Evolutionary conservation across 768 basidiomycete species (phyloP).

Genomic region (Leucogyrophana mollusca): DNA sequence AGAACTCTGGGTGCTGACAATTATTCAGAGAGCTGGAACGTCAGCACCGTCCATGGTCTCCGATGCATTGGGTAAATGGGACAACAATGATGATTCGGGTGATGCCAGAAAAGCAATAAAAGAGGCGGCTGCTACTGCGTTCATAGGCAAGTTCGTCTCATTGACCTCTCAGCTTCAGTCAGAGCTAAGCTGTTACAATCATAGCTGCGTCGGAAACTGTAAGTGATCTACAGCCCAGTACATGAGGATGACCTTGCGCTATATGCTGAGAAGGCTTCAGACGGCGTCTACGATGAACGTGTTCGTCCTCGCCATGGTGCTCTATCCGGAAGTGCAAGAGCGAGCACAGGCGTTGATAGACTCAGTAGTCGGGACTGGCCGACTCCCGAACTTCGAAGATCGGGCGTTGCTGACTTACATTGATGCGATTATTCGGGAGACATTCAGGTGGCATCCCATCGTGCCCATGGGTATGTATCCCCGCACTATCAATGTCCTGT

Average conservation of each 20-base stretch:
- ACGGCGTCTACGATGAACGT: constrained; percentile 24
- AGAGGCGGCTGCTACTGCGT: neutral
- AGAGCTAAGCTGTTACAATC: neutral
- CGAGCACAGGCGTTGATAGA: constrained; percentile 31
- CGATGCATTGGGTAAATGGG: neutral
- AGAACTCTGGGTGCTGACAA: neutral
- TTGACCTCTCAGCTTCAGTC: neutral
- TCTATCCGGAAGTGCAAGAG: constrained; percentile 25
- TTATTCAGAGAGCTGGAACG: constrained; percentile 2
- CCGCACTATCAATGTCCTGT: neutral
- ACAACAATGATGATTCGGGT: neutral
- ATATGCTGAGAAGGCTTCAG: constrained; percentile 7
- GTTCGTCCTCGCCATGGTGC: constrained; percentile 34
- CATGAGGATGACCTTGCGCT: constrained; percentile 3
- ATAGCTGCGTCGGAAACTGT: neutral
- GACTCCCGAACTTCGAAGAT: constrained; percentile 28
- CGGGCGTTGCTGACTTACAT: constrained; percentile 23
- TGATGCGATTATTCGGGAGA: constrained; percentile 26
- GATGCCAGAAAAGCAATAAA: neutral
- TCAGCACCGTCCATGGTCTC: neutral
- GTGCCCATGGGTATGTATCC: constrained; percentile 19
- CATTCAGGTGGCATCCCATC: constrained; percentile 22
- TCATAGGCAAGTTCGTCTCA: neutral
- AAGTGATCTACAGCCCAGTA: neutral
- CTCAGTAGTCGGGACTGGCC: constrained; percentile 15